Percentiles rank a stretch among this genome's conserved stretches.
These are phyloP conservation scores for Aspergillus sp. DNA, from an alignment of 2,329 filamentous ascomycete genomes.

Conservation along the genomic window DNA sequence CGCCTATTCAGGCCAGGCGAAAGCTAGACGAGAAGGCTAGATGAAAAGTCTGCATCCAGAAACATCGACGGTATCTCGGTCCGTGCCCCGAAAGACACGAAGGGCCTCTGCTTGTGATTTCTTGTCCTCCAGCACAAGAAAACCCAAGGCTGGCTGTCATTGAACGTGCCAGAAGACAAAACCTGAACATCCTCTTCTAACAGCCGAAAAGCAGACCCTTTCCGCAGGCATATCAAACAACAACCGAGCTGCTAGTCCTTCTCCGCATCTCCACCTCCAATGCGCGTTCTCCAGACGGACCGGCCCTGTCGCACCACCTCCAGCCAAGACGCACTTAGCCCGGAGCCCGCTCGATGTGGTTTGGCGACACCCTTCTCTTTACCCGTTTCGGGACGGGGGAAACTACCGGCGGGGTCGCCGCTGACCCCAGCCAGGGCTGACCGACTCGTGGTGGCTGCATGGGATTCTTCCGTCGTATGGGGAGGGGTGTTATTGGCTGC, in stretches of 20 bases:
- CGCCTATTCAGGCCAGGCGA: no score
- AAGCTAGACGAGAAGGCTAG: neutral
- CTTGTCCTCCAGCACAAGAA: no score
- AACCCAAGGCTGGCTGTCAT: no score
- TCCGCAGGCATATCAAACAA: no score
- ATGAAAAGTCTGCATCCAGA: no score
- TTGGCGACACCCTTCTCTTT: neutral
- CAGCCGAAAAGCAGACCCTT: no score
- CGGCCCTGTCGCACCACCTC: neutral
- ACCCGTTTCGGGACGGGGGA: conserved; percentile 7
- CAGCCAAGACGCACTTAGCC: conserved; percentile 1
- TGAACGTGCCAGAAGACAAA: no score
- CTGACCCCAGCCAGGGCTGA: neutral
- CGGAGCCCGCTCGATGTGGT: neutral
- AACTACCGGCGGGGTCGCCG: neutral
- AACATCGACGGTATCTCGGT: neutral
- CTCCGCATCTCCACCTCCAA: no score
- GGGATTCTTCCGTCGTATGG: neutral
- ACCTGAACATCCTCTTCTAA: no score
- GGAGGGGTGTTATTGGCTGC: neutral
- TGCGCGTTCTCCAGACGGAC: no score
- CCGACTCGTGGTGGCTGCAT: neutral
- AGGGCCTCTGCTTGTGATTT: neutral
- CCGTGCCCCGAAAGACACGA: neutral
- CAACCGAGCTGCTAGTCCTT: no score